Base-by-base conservation (phyloP, 164 flowering plant genomes). In the Protea cynaroides region DNA sequence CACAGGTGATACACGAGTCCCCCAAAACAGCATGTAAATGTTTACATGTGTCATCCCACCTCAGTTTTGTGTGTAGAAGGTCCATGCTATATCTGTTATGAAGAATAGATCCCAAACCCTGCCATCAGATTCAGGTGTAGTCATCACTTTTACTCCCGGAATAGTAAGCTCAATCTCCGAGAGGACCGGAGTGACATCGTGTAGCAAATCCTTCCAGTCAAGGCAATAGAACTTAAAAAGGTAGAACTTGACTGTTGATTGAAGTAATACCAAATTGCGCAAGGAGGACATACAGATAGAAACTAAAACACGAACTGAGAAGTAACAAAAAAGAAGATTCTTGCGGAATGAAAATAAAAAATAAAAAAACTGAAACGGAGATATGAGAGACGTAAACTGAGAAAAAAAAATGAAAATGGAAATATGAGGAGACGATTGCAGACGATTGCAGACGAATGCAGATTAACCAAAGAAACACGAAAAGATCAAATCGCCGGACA, bases 81-180 rank as follows among this genome's bases (percentile, higher is more conserved):
- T 82, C 89, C 91, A 79, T 58, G 67, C 68, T n/a, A n/a, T 74
- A 71, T 89, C 93, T 8, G 87, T 82, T 47, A 87, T 80, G 71
- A 86, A 86, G 81, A 90, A 86, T 24, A 90, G 81, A 73, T 90
- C 92, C 77, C 87, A 34, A 25, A 84, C 96, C 61, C 78, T 75
- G 22, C 86, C 92, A 74, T 90, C 96, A n/a, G n/a, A n/a, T n/a
- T n/a, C n/a, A 0, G 96, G 96, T 7, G 89, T 84, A 13, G 93
- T 86, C 66, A 78, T 86, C 58, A 87, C 94, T 76, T 90, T 90
- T 11, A 90, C 90, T 71, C 83, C 80, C 63, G 82, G 85, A 69
- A 86, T 87, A 0, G 78, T 66, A n/a, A 90, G 82, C 72, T 90
- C 92, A 3, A 87, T 88, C 77, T 83, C 89, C 56, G 74, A 72